phyloP scores from a whole-genome alignment of 176 grass and related monocot genomes.

The Oryza glaberrima region DNA sequence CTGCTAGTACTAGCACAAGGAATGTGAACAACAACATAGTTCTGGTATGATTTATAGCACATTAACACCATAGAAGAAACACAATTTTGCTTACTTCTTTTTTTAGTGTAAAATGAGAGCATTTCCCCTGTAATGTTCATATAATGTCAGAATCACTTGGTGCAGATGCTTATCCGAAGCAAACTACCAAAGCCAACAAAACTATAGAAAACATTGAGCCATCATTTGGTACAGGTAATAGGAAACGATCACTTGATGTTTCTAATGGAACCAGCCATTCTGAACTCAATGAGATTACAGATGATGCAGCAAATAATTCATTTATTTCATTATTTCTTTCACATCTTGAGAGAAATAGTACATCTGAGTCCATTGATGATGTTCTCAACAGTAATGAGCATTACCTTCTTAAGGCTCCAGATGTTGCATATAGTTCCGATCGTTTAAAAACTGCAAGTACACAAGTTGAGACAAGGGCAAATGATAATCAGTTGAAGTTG shows the following conservation, averaged over 20 bases:
- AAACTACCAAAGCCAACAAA: constrained; percentile 53
- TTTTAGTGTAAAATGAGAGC: background rate
- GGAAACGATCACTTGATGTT: constrained; percentile 42
- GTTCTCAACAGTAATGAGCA: constrained; percentile 72
- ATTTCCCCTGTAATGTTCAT: constrained; percentile 28
- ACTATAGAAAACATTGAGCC: constrained; percentile 39
- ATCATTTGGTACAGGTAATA: constrained; percentile 40
- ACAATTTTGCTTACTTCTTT: background rate
- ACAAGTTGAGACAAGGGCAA: constrained; percentile 38
- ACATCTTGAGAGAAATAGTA: constrained; percentile 86
- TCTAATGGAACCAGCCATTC: constrained; percentile 42
- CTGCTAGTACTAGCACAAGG: constrained; percentile 16
- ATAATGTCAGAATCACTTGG: constrained; percentile 36
- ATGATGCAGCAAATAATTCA: constrained; percentile 75
- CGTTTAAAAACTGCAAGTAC: constrained; percentile 39
- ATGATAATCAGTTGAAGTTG: constrained; percentile 39
- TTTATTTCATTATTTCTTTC: constrained; percentile 96
- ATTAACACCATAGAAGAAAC: constrained; percentile 2
- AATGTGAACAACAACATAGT: background rate
- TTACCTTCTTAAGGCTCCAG: constrained; percentile 52
- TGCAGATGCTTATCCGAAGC: constrained; percentile 61
- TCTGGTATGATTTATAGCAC: constrained; percentile 13
- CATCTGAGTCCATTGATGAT: constrained; percentile 55
- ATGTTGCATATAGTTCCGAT: constrained; percentile 51
- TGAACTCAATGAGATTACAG: constrained; percentile 40